Evolutionary conservation across 768 basidiomycete genomes (phyloP).

Genomic region (Leccinum boreale): DNA sequence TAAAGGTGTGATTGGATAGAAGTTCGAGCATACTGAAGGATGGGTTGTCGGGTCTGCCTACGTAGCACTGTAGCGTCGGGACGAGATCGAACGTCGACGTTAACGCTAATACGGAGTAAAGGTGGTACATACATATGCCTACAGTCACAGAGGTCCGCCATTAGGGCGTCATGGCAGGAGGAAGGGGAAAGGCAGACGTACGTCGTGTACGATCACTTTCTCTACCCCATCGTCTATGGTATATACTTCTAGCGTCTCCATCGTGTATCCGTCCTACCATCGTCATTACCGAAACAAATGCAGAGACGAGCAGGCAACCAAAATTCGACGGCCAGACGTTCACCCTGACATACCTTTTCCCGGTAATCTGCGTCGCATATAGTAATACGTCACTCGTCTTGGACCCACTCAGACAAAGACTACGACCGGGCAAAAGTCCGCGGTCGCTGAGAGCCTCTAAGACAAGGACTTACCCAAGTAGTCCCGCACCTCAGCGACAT

Average conservation of each 20-base stretch:
- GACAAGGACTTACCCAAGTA: constrained; percentile 64
- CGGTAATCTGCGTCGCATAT: constrained; percentile 56
- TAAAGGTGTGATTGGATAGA: not conserved
- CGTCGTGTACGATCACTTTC: constrained; percentile 53
- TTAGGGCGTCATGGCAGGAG: not conserved
- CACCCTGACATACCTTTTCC: constrained; percentile 59
- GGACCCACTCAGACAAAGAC: not conserved
- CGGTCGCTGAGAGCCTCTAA: not conserved
- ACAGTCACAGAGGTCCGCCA: not conserved
- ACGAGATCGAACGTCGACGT: not conserved
- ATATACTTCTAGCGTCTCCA: constrained; percentile 75
- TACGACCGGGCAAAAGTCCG: not conserved
- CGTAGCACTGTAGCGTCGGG: constrained; percentile 62
- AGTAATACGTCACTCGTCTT: not conserved
- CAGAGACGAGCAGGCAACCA: not conserved
- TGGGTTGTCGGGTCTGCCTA: constrained; percentile 82
- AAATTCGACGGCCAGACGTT: not conserved
- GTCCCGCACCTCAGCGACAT: constrained; percentile 72
- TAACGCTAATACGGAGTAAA: not conserved
- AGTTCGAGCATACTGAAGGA: constrained; percentile 64
- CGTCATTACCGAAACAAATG: no score
- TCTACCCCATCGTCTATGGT: constrained; percentile 50
- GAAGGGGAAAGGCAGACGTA: constrained; percentile 14
- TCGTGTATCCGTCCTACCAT: constrained; percentile 82
- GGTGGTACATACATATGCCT: constrained; percentile 50